Base-by-base conservation (phyloP, 768 basidiomycete genomes). In the Mycena latifolia region DNA sequence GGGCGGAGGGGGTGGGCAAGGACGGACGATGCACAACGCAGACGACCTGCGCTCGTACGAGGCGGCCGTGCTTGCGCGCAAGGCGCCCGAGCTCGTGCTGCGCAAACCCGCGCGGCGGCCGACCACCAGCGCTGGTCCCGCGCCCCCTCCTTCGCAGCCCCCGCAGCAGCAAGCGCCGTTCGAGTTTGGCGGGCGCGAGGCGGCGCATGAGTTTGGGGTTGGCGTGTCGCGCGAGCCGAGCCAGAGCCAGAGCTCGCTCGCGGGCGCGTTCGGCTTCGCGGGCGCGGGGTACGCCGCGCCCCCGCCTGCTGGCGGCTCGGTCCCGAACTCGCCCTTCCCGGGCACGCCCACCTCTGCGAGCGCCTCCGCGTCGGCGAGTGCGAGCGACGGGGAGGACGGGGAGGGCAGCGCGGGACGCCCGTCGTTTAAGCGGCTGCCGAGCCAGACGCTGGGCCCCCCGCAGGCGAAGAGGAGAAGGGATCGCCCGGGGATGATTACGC, bases 1-100 rank as follows among this genome's bases (percentile, higher is more conserved):
- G n/a, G n/a, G n/a, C n/a, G n/a, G n/a, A n/a, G n/a, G n/a, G n/a
- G n/a, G n/a, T n/a, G n/a, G n/a, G 22, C 22, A 25, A 33, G 22
- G 45, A 17, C 78, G 80, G 58, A 84, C 83, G 29, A 57, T 81
- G 46, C 82, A 86, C 56, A 79, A 80, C 41, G 72, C 80, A 46
- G 92, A 94, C 17, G 92, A 93, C 70, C 68, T 94, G 66, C 80
- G 84, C 63, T 86, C 86, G 61, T 94, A 94, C 63, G 90, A 92
- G 73, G 90, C 90, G 45, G 92, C 92, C 5, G 88, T 93, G 18
- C 76, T 92, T 57, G 91, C 92, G 33, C 81, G 90, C 55, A 89
- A 85, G 72, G 82, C 90, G 24, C 85, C 89, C 1, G 69, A 70
- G 61, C 47, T 70, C 45, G 57, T 59, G 46, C n/a, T 70, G 57